These are phyloP conservation scores for Eremothecium coryli DNA, from an alignment of 1,139 yeast species.

Conservation along the genomic window DNA sequence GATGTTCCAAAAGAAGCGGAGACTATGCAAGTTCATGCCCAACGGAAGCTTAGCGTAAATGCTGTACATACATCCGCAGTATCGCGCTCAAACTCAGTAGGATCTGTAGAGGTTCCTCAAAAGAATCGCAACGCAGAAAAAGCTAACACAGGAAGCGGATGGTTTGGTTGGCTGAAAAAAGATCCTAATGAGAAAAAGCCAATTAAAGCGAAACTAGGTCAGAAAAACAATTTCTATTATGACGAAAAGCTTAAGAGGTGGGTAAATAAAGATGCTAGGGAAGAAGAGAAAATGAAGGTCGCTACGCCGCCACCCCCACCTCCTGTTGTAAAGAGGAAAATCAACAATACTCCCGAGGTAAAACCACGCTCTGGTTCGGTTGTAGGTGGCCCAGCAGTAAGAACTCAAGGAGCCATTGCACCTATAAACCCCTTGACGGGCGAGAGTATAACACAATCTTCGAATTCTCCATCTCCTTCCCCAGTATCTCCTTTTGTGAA, in stretches of 20 bases:
- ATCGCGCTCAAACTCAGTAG: not conserved
- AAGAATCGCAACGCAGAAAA: conserved; percentile 8
- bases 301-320: conserved; percentile 74
- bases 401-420: conserved; percentile 20
- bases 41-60: no score
- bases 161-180: conserved; percentile 41
- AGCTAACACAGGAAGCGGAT: conserved; percentile 25
- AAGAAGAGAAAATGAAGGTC: conserved; percentile 56
- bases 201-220: conserved; percentile 78
- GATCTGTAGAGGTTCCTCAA: not conserved
- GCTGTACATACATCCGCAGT: no score
- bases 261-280: conserved; percentile 65
- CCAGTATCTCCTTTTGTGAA: conserved; percentile 12
- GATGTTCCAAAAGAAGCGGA: conserved; percentile 19
- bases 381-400: conserved; percentile 19
- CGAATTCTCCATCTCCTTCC: conserved; percentile 14
- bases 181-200: conserved; percentile 63
- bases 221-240: conserved; percentile 61
- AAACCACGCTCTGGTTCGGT: conserved; percentile 33
- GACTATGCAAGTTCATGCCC: no score
- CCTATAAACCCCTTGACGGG: conserved; percentile 25
- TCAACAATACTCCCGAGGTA: conserved; percentile 29
- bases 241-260: conserved; percentile 82
- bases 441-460: conserved; percentile 7
- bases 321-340: conserved; percentile 36